These are phyloP conservation scores for Setaria viridis DNA, from an alignment of 202 grass and related monocot species.

Conservation along the genomic window DNA sequence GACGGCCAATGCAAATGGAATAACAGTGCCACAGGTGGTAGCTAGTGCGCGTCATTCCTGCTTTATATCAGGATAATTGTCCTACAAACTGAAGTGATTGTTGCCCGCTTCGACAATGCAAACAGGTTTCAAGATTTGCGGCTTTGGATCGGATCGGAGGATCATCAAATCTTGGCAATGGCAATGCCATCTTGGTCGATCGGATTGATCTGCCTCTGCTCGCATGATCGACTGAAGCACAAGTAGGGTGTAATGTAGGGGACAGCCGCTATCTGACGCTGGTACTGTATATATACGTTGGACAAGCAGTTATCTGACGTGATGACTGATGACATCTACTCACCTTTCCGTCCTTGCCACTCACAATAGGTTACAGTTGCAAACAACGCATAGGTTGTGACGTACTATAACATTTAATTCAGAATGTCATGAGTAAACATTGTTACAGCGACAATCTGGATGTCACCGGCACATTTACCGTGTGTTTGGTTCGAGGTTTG, in stretches of 20 bases:
- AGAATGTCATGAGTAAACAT: no score
- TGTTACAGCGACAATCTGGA: no score
- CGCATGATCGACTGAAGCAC: not conserved
- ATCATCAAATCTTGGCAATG: not conserved
- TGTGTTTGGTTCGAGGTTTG: no score
- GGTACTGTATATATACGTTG: not conserved
- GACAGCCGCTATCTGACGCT: not conserved
- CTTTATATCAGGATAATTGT: not conserved
- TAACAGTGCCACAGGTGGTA: not conserved
- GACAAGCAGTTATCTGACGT: not conserved
- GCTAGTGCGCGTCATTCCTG: conserved; percentile 21
- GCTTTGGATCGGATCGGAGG: not conserved
- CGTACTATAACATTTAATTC: no score
- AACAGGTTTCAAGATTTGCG: not conserved
- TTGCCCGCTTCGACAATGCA: not conserved
- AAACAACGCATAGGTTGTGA: not conserved
- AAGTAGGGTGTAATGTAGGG: not conserved
- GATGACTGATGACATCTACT: not conserved
- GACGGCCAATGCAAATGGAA: not conserved
- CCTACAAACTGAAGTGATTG: not conserved
- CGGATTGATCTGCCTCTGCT: not conserved
- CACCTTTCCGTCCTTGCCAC: not conserved
- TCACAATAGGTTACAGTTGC: not conserved
- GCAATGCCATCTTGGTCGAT: not conserved
- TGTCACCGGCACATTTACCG: no score